Conservation (phyloP, 2,329 filamentous ascomycete species). For the Aspergillus neotritici region DNA sequence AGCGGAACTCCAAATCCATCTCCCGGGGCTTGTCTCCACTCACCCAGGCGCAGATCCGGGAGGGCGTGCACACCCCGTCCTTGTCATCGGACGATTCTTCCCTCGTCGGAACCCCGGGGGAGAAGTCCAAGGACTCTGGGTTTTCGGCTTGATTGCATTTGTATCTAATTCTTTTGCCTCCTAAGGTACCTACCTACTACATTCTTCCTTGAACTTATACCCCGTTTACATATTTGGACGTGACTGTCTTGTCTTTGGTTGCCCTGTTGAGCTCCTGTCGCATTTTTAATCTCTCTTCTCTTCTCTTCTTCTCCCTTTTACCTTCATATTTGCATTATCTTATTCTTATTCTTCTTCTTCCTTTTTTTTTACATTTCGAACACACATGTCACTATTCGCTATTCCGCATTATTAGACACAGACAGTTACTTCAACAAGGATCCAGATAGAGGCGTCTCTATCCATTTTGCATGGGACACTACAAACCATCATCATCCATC, state of each 20-base stretch:
- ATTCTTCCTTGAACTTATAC: constrained; percentile 8
- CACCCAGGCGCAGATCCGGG: constrained; percentile 34
- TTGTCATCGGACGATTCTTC: constrained; percentile 35
- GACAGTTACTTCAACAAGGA: too few relatives aligned
- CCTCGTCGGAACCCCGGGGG: constrained; percentile 14
- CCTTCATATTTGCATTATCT: too few relatives aligned
- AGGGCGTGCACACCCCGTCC: constrained; percentile 28
- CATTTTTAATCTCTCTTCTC: neutral
- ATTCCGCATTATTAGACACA: too few relatives aligned
- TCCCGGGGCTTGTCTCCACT: constrained; percentile 31
- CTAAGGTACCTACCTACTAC: neutral
- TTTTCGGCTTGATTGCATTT: constrained; percentile 2
- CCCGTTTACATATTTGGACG: constrained; percentile 1
- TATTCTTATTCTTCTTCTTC: too few relatives aligned
- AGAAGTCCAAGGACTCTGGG: constrained; percentile 21
- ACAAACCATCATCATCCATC: too few relatives aligned
- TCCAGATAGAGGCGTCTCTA: too few relatives aligned
- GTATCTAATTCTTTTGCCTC: neutral
- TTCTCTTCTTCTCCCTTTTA: neutral
- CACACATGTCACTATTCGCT: too few relatives aligned
- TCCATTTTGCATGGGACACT: too few relatives aligned
- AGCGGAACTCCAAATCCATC: constrained; percentile 27
- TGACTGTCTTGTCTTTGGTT: constrained; percentile 5
- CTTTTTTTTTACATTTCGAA: too few relatives aligned
- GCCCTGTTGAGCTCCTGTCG: too few relatives aligned